phyloP scores from a whole-genome alignment of 2,329 filamentous ascomycete genomes.

The Aspergillus flavus region DNA sequence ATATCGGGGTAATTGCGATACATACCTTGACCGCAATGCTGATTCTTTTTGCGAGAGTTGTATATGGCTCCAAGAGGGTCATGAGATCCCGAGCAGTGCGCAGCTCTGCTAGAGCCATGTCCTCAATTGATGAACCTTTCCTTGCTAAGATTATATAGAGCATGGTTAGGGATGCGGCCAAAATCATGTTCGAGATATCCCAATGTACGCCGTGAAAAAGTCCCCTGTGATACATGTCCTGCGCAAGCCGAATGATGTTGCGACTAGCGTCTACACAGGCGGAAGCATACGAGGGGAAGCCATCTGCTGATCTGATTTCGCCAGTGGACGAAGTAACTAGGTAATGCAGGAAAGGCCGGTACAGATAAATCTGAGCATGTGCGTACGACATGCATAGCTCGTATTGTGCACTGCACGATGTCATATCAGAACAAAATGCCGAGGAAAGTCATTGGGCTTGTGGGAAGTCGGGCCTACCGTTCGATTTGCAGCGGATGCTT shows the following conservation, averaged over 20 bases:
- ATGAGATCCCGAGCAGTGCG: not conserved
- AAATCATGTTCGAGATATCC: constrained; percentile 9
- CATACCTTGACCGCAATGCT: not conserved
- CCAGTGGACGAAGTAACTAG: not conserved
- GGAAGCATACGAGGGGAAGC: constrained; percentile 10
- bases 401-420: constrained; percentile 8
- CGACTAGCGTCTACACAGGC: constrained; percentile 13
- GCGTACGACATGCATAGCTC: constrained; percentile 12
- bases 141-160: constrained; percentile 10
- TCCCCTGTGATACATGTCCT: constrained; percentile 15
- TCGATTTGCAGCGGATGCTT: not conserved
- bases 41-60: not conserved
- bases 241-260: constrained; percentile 16
- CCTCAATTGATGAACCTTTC: not conserved
- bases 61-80: not conserved
- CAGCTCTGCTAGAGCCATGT: not conserved
- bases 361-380: constrained; percentile 15
- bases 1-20: not conserved
- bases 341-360: constrained; percentile 17
- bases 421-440: not conserved
- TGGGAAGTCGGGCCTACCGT: not conserved
- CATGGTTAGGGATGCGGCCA: constrained; percentile 8
- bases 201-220: constrained; percentile 14
- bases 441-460: not conserved
- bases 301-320: not conserved